Evolutionary conservation across 1,284 basidiomycete genomes (phyloP), one percentile per base, ranked within the genome.

Genomic region (Singerocomus inundabilis): DNA sequence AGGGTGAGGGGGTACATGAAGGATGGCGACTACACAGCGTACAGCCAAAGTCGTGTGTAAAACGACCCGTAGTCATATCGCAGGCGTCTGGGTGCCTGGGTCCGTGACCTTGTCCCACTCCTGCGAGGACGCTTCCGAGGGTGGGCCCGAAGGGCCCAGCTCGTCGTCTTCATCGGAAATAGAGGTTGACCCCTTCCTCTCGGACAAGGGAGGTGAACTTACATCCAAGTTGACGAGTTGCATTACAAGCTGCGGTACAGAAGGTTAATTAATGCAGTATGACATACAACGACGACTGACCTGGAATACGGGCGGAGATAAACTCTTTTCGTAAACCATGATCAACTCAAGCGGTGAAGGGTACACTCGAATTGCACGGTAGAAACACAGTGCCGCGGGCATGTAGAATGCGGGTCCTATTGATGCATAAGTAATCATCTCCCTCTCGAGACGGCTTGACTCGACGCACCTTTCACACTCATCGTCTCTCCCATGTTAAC

Each of bases 311-410:
- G 88, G 82, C 48, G 84, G 80, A 11, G 93, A 91, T 39, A 96
- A 84, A 38, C 93, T 94, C 74, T 91, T 91, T 73, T 98, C 86
- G 69, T 97, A 97, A 63, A 98, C 92, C 68, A 85, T 81, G 60
- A 96, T 86, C 57, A 98, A 82, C 69, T 98, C 94, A 38, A 93
- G 82, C 10, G 93, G 93, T 42, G 88, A 83, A 49, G 95, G 96
- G 75, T 98, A 99, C 39, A 97, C 94, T 52, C 91, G 84, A 55
- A 98, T 82, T 6, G 93, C 96, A 52, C 91, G 84, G 80, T 88
- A 98, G 81, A 98, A 98, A 47, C 88, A 83, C 63, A 91, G 74
- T 26, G 97, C 94, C 7, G 96, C 88, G 16, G 85, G 78, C 40
- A 96, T 77, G 63, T 88, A 75, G 70, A 84, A 84, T 34, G 78